Evolutionary conservation across 345 rosid genomes (phyloP).

Genomic region (Bretschneidera sinensis): DNA sequence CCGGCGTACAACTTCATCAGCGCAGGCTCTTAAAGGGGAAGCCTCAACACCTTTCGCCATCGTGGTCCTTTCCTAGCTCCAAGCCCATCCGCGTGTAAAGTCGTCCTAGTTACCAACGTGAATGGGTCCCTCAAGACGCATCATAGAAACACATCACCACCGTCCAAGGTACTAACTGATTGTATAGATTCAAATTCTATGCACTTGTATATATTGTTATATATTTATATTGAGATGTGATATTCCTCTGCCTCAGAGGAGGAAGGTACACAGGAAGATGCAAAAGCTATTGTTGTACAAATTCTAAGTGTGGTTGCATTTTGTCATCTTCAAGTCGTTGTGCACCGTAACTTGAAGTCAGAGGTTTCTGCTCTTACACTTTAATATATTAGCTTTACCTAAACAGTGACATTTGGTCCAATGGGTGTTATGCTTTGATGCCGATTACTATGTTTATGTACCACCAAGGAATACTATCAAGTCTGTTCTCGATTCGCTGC

Average conservation of each 20-base stretch:
- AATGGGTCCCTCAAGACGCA: constrained; percentile 48
- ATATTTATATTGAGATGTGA: constrained; percentile 2
- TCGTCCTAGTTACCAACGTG: constrained; percentile 62
- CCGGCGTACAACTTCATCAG: constrained; percentile 80
- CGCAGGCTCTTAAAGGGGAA: constrained; percentile 85
- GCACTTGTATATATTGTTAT: neutral
- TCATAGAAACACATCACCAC: constrained; percentile 20
- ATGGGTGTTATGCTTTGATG: constrained; percentile 56
- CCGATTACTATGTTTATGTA: constrained; percentile 69
- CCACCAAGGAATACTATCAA: constrained; percentile 47
- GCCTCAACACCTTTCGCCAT: constrained; percentile 60
- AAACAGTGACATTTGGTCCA: neutral
- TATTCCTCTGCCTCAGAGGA: constrained; percentile 42
- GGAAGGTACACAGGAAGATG: constrained; percentile 75
- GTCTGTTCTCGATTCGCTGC: constrained; percentile 59
- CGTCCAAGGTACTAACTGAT: constrained; percentile 36
- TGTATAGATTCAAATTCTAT: neutral
- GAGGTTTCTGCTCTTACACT: constrained; percentile 42
- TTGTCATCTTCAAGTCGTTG: constrained; percentile 93
- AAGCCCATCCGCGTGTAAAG: constrained; percentile 75
- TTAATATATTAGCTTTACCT: neutral
- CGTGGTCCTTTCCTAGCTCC: constrained; percentile 71
- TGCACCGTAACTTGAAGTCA: constrained; percentile 78
- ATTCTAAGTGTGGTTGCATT: constrained; percentile 71
- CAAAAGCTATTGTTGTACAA: constrained; percentile 65